A percentile compares a stretch with the other conserved stretches of the same genome.
Evolutionary conservation across 139 green algal species (phyloP).

Genomic region (Micromonas commoda): DNA sequence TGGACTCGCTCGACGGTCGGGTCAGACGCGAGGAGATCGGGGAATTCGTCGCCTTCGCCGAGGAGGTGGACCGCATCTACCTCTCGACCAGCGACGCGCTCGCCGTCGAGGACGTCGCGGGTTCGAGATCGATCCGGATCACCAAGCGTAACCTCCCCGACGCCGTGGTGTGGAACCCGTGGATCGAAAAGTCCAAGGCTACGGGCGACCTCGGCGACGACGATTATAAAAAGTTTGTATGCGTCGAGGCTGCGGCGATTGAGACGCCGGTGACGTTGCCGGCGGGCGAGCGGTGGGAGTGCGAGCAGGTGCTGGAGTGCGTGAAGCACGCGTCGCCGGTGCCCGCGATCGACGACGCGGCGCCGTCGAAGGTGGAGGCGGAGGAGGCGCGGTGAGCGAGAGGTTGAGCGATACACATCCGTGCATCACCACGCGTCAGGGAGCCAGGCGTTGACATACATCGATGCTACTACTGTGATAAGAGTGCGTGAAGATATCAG

Average conservation of each 20-base stretch:
- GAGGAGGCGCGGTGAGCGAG: too few species aligned
- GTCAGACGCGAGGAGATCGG: neutral
- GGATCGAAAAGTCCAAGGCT: conserved; percentile 39
- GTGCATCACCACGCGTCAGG: too few species aligned
- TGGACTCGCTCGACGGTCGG: neutral
- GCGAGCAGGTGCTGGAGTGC: neutral
- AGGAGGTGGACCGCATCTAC: conserved; percentile 48
- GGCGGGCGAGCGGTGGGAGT: neutral
- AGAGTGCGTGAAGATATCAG: too few species aligned
- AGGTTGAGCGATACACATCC: too few species aligned
- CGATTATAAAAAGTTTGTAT: conserved; percentile 45
- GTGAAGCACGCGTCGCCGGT: neutral
- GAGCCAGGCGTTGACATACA: too few species aligned
- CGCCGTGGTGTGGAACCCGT: conserved; percentile 52
- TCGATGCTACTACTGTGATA: too few species aligned
- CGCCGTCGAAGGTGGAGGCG: too few species aligned
- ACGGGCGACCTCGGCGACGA: conserved; percentile 46
- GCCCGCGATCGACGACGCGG: too few species aligned
- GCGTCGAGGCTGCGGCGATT: conserved; percentile 39
- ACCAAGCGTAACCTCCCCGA: conserved; percentile 39
- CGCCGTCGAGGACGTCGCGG: conserved; percentile 32
- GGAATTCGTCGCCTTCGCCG: neutral
- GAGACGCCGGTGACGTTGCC: neutral
- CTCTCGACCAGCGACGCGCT: conserved; percentile 36
- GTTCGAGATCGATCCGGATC: conserved; percentile 7